Percentiles rank a stretch among this genome's conserved stretches.
These are phyloP conservation scores for Fusarium sp. DNA, from an alignment of 2,329 filamentous ascomycete species.

Conservation along the genomic window DNA sequence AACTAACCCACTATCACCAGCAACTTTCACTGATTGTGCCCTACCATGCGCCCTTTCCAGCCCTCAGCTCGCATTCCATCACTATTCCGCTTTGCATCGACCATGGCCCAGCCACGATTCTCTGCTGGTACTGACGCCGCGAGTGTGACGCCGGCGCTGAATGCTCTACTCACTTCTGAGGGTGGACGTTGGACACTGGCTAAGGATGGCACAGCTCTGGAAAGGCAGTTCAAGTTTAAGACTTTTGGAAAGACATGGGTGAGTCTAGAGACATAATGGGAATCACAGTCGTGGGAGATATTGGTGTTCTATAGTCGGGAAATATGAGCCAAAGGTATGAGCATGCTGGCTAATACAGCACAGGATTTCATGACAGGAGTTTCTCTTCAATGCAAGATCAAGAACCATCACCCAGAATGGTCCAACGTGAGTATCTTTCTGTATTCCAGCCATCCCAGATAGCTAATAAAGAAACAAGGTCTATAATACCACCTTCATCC, in stretches of 20 bases:
- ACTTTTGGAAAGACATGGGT: slow-evolving; percentile 76
- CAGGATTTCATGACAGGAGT: slow-evolving; percentile 82
- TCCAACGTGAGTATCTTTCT: slow-evolving; percentile 66
- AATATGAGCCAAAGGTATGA: neutral
- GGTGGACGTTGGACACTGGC: slow-evolving; percentile 63
- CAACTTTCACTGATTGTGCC: slow-evolving; percentile 1
- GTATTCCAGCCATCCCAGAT: neutral
- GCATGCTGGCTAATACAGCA: slow-evolving; percentile 8
- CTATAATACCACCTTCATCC: slow-evolving; percentile 76
- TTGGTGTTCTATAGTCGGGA: neutral
- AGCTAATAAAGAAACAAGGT: slow-evolving; percentile 58
- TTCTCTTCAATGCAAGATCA: slow-evolving; percentile 73
- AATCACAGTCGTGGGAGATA: neutral
- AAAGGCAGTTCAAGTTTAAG: slow-evolving; percentile 72
- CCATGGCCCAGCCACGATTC: slow-evolving; percentile 55
- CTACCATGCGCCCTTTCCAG: slow-evolving; percentile 32
- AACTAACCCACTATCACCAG: slow-evolving; percentile 2
- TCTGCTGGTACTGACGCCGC: slow-evolving; percentile 59
- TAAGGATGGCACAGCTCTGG: slow-evolving; percentile 64
- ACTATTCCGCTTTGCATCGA: slow-evolving; percentile 29
- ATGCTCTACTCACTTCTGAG: slow-evolving; percentile 56
- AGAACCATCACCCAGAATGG: slow-evolving; percentile 82
- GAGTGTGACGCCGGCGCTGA: slow-evolving; percentile 51
- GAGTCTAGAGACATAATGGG: slow-evolving; percentile 42
- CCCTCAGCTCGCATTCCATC: slow-evolving; percentile 16